Evolutionary conservation across 352 stramenopile species (phyloP).

Genomic region (Aphanomyces euteiches): DNA sequence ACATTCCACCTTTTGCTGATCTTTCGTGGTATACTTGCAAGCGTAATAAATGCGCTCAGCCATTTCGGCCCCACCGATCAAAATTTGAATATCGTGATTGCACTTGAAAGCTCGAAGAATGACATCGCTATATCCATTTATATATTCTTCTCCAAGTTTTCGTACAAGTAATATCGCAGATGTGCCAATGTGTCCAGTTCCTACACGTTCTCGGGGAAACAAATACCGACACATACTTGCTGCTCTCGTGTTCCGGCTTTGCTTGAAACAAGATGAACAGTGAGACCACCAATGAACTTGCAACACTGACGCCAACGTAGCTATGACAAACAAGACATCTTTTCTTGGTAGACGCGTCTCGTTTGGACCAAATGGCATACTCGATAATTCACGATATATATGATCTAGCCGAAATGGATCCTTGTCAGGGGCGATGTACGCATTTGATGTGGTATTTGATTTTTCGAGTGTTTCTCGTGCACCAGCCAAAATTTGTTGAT

Average conservation of each 20-base stretch:
- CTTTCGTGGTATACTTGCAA: too few species aligned
- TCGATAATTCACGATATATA: neutral
- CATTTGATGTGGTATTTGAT: too few species aligned
- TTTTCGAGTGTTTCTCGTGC: too few species aligned
- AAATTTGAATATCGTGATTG: conserved; percentile 30
- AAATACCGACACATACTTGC: neutral
- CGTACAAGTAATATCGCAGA: neutral
- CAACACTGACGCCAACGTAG: conserved; percentile 4
- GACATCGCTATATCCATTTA: conserved; percentile 24
- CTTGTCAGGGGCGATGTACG: conserved; percentile 1
- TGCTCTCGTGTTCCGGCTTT: too few species aligned
- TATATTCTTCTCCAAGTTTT: conserved; percentile 19
- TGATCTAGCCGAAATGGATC: neutral
- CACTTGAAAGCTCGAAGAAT: conserved; percentile 31
- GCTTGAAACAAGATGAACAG: neutral
- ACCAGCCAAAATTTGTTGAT: neutral
- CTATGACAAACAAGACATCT: conserved; percentile 1
- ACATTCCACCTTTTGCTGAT: too few species aligned
- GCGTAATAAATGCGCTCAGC: neutral
- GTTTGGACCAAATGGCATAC: conserved; percentile 8
- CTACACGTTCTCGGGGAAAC: conserved; percentile 1
- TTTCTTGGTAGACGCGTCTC: neutral
- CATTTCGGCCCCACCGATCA: conserved; percentile 19
- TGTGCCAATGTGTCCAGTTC: conserved; percentile 1
- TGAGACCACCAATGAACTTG: neutral